A percentile compares a stretch with the other conserved stretches of the same genome.
These are phyloP conservation scores for Juncus inflexus DNA, from an alignment of 176 grass and related monocot genomes.

Conservation along the genomic window DNA sequence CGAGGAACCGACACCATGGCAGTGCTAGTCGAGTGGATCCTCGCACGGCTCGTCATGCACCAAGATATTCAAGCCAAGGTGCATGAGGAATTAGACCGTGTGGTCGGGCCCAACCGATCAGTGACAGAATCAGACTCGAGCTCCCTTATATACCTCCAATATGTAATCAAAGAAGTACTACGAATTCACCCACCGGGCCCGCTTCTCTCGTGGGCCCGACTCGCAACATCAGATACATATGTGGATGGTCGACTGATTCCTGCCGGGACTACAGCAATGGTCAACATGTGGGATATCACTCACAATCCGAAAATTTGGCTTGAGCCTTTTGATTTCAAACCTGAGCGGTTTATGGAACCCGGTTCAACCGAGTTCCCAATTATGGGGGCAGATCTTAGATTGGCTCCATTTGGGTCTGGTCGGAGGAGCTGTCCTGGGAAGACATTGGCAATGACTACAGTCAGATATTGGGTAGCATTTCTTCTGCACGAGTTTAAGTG, in stretches of 20 bases:
- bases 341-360: slow-evolving; percentile 32
- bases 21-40: slow-evolving; percentile 70
- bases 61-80: slow-evolving; percentile 53
- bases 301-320: slow-evolving; percentile 46
- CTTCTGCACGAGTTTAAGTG: slow-evolving; percentile 67
- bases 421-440: slow-evolving; percentile 68
- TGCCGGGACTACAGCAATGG: slow-evolving; percentile 65
- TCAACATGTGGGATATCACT: slow-evolving; percentile 95
- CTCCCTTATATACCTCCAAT: slow-evolving; percentile 47
- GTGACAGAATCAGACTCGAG: slow-evolving; percentile 31
- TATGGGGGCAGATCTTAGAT: slow-evolving; percentile 53
- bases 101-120: slow-evolving; percentile 29
- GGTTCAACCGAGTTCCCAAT: slow-evolving; percentile 3
- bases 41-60: slow-evolving; percentile 51
- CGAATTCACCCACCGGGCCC: slow-evolving; percentile 79
- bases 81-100: slow-evolving; percentile 57
- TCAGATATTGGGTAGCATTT: slow-evolving; percentile 51
- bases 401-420: slow-evolving; percentile 75
- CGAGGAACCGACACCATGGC: slow-evolving; percentile 84
- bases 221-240: slow-evolving; percentile 47
- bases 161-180: slow-evolving; percentile 61
- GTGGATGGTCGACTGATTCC: slow-evolving; percentile 40
- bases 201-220: slow-evolving; percentile 71
- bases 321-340: slow-evolving; percentile 39
- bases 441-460: slow-evolving; percentile 52